Percentiles rank a stretch among this genome's conserved stretches.
These are phyloP conservation scores for Austropuccinia psidii DNA, from an alignment of 1,284 basidiomycete species.

Conservation along the genomic window DNA sequence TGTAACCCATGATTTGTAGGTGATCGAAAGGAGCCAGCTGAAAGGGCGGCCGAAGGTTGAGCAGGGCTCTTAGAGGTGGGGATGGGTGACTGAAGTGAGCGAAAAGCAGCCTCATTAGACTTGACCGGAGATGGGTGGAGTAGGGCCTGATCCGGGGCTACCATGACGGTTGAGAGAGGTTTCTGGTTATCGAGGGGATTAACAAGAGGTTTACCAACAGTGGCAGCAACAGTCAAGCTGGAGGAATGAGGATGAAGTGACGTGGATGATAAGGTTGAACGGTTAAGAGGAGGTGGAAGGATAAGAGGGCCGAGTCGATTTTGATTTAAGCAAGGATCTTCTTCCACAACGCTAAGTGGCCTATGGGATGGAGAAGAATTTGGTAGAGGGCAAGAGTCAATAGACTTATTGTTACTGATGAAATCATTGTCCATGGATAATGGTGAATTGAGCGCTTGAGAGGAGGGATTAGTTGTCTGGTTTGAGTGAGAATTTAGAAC, in stretches of 20 bases:
- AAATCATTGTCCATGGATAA: too few species aligned
- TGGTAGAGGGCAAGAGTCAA: neutral
- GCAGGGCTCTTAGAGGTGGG: neutral
- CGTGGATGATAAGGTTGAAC: neutral
- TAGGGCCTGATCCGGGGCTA: neutral
- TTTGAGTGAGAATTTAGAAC: neutral
- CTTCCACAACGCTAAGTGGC: conserved; percentile 12
- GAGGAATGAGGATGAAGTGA: neutral
- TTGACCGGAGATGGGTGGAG: neutral
- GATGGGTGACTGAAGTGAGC: neutral
- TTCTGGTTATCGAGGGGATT: neutral
- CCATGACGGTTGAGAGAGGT: neutral
- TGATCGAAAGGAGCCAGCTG: neutral
- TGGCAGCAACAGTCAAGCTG: neutral
- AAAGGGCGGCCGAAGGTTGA: neutral
- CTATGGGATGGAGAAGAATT: neutral
- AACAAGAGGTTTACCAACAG: too few species aligned
- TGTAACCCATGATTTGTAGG: neutral
- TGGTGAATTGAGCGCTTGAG: too few species aligned
- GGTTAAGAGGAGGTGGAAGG: neutral
- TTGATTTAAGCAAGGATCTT: neutral
- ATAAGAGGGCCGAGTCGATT: too few species aligned
- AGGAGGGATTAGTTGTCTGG: neutral
- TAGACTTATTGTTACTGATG: too few species aligned
- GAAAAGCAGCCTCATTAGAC: neutral